Percentiles rank a stretch among this genome's conserved stretches.
phyloP scores from a whole-genome alignment of 1,284 basidiomycete genomes.

The Ustilago tritici region DNA sequence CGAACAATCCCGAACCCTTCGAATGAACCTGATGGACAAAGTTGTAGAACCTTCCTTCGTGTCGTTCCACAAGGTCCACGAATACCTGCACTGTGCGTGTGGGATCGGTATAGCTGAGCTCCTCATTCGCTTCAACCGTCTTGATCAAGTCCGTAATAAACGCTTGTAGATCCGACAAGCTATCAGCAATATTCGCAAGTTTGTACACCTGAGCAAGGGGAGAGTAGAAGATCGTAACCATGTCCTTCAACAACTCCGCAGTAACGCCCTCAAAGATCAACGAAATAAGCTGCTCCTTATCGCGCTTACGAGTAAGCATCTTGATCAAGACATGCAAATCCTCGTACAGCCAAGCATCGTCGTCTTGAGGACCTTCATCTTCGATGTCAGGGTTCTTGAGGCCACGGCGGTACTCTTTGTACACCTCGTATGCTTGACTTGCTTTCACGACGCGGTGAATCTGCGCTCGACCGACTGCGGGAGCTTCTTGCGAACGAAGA shows the following conservation, averaged over 20 bases:
- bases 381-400: conserved; percentile 61
- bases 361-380: conserved; percentile 75
- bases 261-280: conserved; percentile 97
- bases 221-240: conserved; percentile 98
- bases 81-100: conserved; percentile 89
- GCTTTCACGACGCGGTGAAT: conserved; percentile 64
- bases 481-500: conserved; percentile 83
- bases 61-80: conserved; percentile 90
- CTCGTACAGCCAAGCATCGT: conserved; percentile 69
- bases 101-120: conserved; percentile 86
- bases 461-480: conserved; percentile 69
- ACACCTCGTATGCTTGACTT: conserved; percentile 63
- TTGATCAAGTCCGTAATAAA: conserved; percentile 96
- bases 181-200: conserved; percentile 96
- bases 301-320: conserved; percentile 75
- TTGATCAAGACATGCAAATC: conserved; percentile 66
- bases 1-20: conserved; percentile 94
- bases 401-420: conserved; percentile 59
- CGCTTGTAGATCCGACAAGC: conserved; percentile 87
- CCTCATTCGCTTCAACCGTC: conserved; percentile 92
- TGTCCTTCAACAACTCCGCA: conserved; percentile 94
- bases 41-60: conserved; percentile 93
- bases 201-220: conserved; percentile 98
- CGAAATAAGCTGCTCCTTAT: conserved; percentile 91
- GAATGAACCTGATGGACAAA: conserved; percentile 99